Conservation (phyloP, 257 asterid genomes). For the Capsicum pubescens region DNA sequence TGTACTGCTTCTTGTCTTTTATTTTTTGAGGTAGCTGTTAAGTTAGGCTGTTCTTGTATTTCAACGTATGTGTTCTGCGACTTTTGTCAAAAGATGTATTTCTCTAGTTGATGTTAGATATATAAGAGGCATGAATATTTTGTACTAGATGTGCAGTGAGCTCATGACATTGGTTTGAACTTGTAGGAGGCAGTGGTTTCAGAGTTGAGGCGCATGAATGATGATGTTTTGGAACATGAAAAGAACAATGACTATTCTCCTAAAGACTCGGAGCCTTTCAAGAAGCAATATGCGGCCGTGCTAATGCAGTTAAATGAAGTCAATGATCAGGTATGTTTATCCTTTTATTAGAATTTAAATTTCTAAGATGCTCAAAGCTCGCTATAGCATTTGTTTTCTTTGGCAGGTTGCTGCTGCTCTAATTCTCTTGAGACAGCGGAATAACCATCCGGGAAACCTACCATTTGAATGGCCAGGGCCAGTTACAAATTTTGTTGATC, state of each 20-base stretch:
- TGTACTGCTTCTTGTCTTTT: conserved; percentile 16
- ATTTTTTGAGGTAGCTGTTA: neutral
- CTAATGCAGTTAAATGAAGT: conserved; percentile 71
- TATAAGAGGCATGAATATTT: conserved; percentile 7
- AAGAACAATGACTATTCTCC: conserved; percentile 53
- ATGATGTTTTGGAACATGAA: conserved; percentile 63
- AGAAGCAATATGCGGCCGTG: conserved; percentile 82
- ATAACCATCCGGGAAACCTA: conserved; percentile 67
- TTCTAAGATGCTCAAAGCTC: conserved; percentile 3
- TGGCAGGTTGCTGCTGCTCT: conserved; percentile 75
- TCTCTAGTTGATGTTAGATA: conserved; percentile 5
- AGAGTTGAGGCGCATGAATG: conserved; percentile 83
- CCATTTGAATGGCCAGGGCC: conserved; percentile 54
- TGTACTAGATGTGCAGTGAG: conserved; percentile 12
- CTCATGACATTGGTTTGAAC: conserved; percentile 43
- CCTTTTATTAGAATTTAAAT: conserved; percentile 5
- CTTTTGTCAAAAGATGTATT: conserved; percentile 1
- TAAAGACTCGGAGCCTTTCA: conserved; percentile 72
- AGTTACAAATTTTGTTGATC: conserved; percentile 44
- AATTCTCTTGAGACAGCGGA: conserved; percentile 68
- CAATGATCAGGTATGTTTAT: conserved; percentile 66
- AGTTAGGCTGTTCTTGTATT: conserved; percentile 22
- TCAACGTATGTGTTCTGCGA: neutral
- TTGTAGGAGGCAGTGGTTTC: conserved; percentile 77
- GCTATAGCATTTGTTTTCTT: neutral